Conservation (phyloP, 1,139 yeast species). For the Yamadazyma atlantica region DNA sequence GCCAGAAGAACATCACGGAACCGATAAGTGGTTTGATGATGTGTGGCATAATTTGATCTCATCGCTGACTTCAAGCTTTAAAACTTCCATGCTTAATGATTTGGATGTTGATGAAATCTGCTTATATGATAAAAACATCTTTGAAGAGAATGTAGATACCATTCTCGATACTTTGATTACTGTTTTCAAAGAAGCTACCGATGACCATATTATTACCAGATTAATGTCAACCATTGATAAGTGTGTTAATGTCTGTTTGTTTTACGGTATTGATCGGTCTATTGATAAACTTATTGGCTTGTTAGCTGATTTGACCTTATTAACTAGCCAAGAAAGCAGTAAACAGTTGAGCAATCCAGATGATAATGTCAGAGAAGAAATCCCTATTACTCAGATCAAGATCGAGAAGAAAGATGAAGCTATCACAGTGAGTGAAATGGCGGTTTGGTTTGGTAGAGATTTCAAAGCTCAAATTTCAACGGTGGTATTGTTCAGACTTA, state of each 20-base stretch:
- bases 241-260: conserved; percentile 72
- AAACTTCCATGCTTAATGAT: conserved; percentile 9
- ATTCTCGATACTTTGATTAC: conserved; percentile 68
- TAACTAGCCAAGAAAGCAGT: conserved; percentile 26
- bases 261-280: conserved; percentile 54
- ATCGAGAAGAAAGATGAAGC: conserved; percentile 52
- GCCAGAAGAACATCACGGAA: conserved; percentile 95
- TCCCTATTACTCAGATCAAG: conserved; percentile 49
- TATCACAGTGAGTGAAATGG: conserved; percentile 73
- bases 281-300: conserved; percentile 65
- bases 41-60: conserved; percentile 86
- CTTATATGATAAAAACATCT: conserved; percentile 68
- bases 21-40: conserved; percentile 88
- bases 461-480: conserved; percentile 90
- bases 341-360: conserved; percentile 20
- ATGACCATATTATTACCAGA: conserved; percentile 84
- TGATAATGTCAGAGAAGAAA: conserved; percentile 44
- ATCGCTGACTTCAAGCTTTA: conserved; percentile 28
- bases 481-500: conserved; percentile 77
- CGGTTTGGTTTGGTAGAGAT: conserved; percentile 85
- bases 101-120: conserved; percentile 28
- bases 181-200: conserved; percentile 84
- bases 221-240: conserved; percentile 88
- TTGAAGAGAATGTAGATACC: conserved; percentile 58
- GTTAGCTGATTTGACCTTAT: conserved; percentile 62